Base-by-base conservation (phyloP, 345 rosid genomes). In the Excoecaria cochinchinensis region DNA sequence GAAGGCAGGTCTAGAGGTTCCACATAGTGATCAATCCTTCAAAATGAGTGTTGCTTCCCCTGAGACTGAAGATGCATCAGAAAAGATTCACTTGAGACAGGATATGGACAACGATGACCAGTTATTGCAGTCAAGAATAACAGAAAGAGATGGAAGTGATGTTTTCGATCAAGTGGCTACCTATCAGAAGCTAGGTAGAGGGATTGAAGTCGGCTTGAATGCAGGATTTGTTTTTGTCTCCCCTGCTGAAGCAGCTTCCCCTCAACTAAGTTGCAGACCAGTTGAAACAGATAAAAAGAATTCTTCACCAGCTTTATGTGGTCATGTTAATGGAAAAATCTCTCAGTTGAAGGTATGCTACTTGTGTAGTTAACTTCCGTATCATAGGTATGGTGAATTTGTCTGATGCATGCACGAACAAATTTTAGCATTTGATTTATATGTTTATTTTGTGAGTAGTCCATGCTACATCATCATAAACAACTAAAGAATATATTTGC, bases 341-440 rank as follows among this genome's bases (percentile, higher is more conserved):
- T 17, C 69, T 40, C 15, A 67, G 48, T 61, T 73, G 38, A 76
- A 50, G 88, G 91, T 90, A 81, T 79, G 86, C 73, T 69, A 51
- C n/a, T 50, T 63, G 21, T 38, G 64, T 52, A 42, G 38, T 46
- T n/a, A n/a, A n/a, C n/a, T n/a, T n/a, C n/a, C n/a, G n/a, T n/a
- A n/a, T n/a, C n/a, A n/a, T n/a, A n/a, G n/a, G n/a, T n/a, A n/a
- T n/a, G n/a, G n/a, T n/a, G n/a, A n/a, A n/a, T n/a, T n/a, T n/a
- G n/a, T n/a, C n/a, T n/a, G n/a, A n/a, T n/a, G n/a, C n/a, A n/a
- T n/a, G n/a, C n/a, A n/a, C n/a, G n/a, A n/a, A n/a, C n/a, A n/a
- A n/a, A n/a, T n/a, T n/a, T n/a, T n/a, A n/a, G n/a, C n/a, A n/a
- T n/a, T n/a, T n/a, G n/a, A n/a, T n/a, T n/a, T n/a, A n/a, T n/a